These are phyloP conservation scores for Skeletonema marinoi DNA, from an alignment of 108 stramenopile species.

Conservation along the genomic window DNA sequence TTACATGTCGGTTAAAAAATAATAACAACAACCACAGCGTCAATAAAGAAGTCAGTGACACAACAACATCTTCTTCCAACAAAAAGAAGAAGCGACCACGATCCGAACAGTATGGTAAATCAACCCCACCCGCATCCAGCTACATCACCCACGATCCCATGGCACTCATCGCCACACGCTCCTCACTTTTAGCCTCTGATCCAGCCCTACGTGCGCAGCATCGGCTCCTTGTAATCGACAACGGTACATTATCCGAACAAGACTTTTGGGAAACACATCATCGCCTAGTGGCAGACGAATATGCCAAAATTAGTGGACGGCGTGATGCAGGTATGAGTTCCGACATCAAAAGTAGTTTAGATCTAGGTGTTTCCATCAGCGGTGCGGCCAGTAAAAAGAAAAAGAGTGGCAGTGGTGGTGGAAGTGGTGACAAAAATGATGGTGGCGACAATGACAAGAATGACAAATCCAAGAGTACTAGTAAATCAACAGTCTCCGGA, in stretches of 20 bases:
- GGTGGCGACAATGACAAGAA: conserved; percentile 40
- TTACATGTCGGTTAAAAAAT: conserved; percentile 52
- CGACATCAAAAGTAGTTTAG: conserved; percentile 71
- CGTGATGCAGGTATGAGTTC: conserved; percentile 57
- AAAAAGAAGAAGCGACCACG: conserved; percentile 9
- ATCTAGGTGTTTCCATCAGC: conserved; percentile 31
- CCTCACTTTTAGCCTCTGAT: conserved; percentile 80
- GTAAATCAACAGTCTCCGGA: not conserved
- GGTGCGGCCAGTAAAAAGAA: not conserved
- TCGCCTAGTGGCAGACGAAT: conserved; percentile 74
- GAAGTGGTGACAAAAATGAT: conserved; percentile 42
- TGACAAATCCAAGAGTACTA: not conserved
- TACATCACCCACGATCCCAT: conserved; percentile 72
- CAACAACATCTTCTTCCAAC: not conserved
- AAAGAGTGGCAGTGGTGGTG: not conserved
- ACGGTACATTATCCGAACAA: conserved; percentile 71
- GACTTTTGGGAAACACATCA: conserved; percentile 88
- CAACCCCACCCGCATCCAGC: conserved; percentile 41
- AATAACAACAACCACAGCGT: not conserved
- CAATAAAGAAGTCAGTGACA: conserved; percentile 19
- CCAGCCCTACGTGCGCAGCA: conserved; percentile 84
- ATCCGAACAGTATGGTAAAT: conserved; percentile 22
- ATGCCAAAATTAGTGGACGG: conserved; percentile 76
- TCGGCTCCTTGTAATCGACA: conserved; percentile 73
- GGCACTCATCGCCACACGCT: conserved; percentile 76